A percentile compares a stretch with the other conserved stretches of the same genome.
Evolutionary conservation across 768 basidiomycete genomes (phyloP).

Genomic region (Suillus sp.): DNA sequence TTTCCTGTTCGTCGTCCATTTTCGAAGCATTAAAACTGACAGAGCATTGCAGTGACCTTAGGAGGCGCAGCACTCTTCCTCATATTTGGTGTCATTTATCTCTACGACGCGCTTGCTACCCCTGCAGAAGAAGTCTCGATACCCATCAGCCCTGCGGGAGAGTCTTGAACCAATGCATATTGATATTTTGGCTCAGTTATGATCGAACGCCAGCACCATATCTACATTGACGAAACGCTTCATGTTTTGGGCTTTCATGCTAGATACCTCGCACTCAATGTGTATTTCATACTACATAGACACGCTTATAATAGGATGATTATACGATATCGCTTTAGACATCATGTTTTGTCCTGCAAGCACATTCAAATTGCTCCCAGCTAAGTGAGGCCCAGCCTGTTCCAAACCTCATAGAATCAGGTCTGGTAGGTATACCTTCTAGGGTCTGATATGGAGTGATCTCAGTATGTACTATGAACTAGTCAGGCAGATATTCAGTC

Average conservation of each 20-base stretch:
- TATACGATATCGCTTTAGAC: background rate
- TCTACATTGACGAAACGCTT: background rate
- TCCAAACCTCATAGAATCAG: slow-evolving; percentile 88
- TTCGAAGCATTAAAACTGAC: slow-evolving; percentile 5
- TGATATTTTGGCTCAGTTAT: background rate
- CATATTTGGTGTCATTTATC: slow-evolving; percentile 79
- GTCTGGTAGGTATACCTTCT: slow-evolving; percentile 51
- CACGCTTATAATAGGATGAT: background rate
- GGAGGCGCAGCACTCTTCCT: slow-evolving; percentile 84
- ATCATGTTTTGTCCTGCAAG: background rate
- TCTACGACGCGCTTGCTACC: slow-evolving; percentile 57
- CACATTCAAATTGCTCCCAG: background rate
- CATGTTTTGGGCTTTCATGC: background rate
- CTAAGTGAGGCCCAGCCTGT: slow-evolving; percentile 40
- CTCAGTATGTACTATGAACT: slow-evolving; percentile 4
- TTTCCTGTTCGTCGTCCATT: slow-evolving; percentile 51
- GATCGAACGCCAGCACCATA: background rate
- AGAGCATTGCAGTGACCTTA: slow-evolving; percentile 64
- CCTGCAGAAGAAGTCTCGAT: slow-evolving; percentile 26
- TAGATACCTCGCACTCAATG: background rate
- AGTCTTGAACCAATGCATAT: background rate
- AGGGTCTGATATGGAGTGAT: background rate
- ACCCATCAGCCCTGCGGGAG: slow-evolving; percentile 6
- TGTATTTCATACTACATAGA: background rate
- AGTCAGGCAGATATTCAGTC: slow-evolving; percentile 84